Evolutionary conservation across 2,329 filamentous ascomycete genomes (phyloP).

Genomic region (Ophiostoma novo-ulmi): DNA sequence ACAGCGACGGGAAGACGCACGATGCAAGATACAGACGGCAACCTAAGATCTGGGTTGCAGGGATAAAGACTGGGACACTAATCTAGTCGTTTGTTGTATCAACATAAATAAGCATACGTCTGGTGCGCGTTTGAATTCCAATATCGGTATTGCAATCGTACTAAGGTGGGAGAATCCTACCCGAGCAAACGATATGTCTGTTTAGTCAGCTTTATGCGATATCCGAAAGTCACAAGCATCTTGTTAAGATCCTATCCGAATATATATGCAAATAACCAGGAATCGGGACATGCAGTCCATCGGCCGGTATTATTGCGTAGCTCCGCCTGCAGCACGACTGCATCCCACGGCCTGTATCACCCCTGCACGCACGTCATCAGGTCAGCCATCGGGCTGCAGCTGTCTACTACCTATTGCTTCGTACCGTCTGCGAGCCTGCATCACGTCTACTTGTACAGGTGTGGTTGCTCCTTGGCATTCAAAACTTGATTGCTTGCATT

Average conservation of each 20-base stretch:
- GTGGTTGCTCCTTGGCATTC: background rate
- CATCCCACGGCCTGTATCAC: background rate
- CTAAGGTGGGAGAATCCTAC: too few species aligned
- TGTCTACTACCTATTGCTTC: background rate
- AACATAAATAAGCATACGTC: too few species aligned
- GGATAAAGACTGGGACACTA: background rate
- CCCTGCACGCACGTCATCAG: background rate
- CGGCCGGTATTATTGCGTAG: background rate
- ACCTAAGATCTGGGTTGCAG: constrained; percentile 2
- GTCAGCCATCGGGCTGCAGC: background rate
- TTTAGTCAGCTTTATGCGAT: too few species aligned
- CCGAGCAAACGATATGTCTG: too few species aligned
- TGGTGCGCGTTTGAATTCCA: too few species aligned
- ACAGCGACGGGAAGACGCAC: too few species aligned
- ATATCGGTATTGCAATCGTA: too few species aligned
- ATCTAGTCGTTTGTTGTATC: background rate
- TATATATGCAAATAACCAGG: background rate
- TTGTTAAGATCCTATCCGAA: too few species aligned
- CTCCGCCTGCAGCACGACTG: constrained; percentile 10
- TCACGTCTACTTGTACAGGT: background rate
- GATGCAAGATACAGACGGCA: background rate
- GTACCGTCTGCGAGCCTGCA: background rate
- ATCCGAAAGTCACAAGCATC: too few species aligned
- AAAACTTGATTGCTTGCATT: background rate
- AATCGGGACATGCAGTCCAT: background rate